Evolutionary conservation across 208 protist genomes (phyloP).

Genomic region (Perkinsela sp.): DNA sequence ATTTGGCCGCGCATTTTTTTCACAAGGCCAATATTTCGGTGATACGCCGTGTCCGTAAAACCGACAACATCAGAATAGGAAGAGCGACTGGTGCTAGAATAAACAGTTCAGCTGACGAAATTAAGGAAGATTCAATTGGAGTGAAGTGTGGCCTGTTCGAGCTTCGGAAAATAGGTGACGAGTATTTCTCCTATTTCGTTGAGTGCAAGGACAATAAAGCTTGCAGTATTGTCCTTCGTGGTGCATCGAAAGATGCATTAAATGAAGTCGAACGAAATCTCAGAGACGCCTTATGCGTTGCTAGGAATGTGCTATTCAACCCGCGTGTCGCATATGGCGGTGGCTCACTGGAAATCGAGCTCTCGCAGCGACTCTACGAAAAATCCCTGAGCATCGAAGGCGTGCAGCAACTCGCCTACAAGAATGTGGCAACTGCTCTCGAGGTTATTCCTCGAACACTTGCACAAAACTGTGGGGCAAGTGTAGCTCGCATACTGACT

Average conservation of each 20-base stretch:
- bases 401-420: constrained; percentile 84
- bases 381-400: constrained; percentile 79
- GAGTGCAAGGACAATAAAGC: constrained; percentile 89
- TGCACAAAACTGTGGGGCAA: constrained; percentile 95
- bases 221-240: constrained; percentile 95
- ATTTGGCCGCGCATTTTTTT: constrained; percentile 93
- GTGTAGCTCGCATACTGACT: constrained; percentile 88
- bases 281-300: constrained; percentile 93
- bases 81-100: constrained; percentile 91
- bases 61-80: constrained; percentile 97
- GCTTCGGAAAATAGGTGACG: constrained; percentile 95
- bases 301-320: constrained; percentile 87
- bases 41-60: constrained; percentile 91
- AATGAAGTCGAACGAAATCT: constrained; percentile 97
- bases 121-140: constrained; percentile 89
- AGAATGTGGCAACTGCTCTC: constrained; percentile 71
- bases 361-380: constrained; percentile 65
- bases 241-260: constrained; percentile 96
- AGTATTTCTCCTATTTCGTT: constrained; percentile 97
- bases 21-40: constrained; percentile 85
- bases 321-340: constrained; percentile 91
- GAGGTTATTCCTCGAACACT: constrained; percentile 90
- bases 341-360: constrained; percentile 87
- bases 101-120: constrained; percentile 79
- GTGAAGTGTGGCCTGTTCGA: constrained; percentile 86